These are phyloP conservation scores for Pyrenula massariospora DNA, from an alignment of 495 filamentous ascomycete species.

Conservation along the genomic window DNA sequence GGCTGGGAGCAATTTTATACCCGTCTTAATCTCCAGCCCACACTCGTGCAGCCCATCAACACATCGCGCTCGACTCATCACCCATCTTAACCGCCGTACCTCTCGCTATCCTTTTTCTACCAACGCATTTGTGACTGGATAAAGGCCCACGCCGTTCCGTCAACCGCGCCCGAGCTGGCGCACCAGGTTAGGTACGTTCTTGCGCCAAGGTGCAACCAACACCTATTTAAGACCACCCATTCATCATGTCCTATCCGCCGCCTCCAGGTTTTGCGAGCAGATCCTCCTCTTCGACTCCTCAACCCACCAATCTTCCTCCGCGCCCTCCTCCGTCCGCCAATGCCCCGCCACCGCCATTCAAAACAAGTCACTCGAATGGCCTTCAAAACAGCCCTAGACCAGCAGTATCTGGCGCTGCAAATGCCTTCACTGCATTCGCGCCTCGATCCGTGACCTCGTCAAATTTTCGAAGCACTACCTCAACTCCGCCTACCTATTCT, in stretches of 20 bases:
- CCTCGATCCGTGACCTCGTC: conserved; percentile 49
- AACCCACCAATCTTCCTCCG: conserved; percentile 67
- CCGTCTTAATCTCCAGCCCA: no score
- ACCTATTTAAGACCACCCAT: conserved; percentile 42
- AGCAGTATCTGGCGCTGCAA: conserved; percentile 21
- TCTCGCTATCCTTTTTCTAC: no score
- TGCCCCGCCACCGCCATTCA: conserved; percentile 40
- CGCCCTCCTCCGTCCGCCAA: conserved; percentile 61
- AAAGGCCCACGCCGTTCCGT: no score
- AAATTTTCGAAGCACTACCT: not conserved
- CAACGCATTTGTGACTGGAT: no score
- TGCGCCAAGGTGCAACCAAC: conserved; percentile 7
- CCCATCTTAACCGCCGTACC: no score
- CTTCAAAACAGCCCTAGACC: conserved; percentile 4
- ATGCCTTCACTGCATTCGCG: conserved; percentile 43
- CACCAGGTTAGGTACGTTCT: not conserved
- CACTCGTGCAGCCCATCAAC: no score
- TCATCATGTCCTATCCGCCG: conserved; percentile 92
- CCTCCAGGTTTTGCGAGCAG: conserved; percentile 65
- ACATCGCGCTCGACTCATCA: no score
- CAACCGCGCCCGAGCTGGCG: not conserved
- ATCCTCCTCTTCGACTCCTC: conserved; percentile 21
- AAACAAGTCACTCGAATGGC: conserved; percentile 24
- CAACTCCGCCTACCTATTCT: not conserved
- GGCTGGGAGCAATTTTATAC: no score